These are phyloP conservation scores for Flaveria ramosissima DNA, from an alignment of 129 eudicot species.

Conservation along the genomic window DNA sequence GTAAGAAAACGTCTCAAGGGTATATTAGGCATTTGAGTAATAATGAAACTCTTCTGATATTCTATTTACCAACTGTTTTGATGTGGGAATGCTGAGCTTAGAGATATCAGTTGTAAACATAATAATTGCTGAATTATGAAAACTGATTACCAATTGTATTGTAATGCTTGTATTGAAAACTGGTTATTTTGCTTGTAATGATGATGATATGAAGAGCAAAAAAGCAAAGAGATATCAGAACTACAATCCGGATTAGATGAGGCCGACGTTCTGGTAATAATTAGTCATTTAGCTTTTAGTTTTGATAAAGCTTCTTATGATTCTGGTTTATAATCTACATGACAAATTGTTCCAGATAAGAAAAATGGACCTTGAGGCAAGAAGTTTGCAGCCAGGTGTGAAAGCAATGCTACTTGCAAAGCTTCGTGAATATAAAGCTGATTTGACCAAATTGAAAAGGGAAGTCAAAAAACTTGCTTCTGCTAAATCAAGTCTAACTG, in stretches of 20 bases:
- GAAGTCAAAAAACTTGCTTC: slow-evolving; percentile 72
- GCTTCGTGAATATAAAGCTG: slow-evolving; percentile 94
- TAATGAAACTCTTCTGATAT: not conserved
- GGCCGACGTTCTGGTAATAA: slow-evolving; percentile 89
- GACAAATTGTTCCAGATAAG: slow-evolving; percentile 57
- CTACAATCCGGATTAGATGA: slow-evolving; percentile 84
- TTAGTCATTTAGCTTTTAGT: slow-evolving; percentile 11
- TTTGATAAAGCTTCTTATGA: not conserved
- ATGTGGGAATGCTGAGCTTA: slow-evolving; percentile 6
- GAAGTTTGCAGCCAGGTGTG: slow-evolving; percentile 92
- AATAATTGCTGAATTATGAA: not conserved
- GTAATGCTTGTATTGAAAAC: slow-evolving; percentile 11
- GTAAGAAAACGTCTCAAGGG: not conserved
- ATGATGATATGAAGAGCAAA: slow-evolving; percentile 58
- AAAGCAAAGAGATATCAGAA: slow-evolving; percentile 68
- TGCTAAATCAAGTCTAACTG: slow-evolving; percentile 59
- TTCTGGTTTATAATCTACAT: slow-evolving; percentile 24
- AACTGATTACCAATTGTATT: not conserved
- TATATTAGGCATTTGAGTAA: slow-evolving; percentile 12
- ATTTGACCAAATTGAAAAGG: slow-evolving; percentile 80
- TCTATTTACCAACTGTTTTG: not conserved
- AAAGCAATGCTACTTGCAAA: slow-evolving; percentile 95
- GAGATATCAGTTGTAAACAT: not conserved
- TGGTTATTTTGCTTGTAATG: slow-evolving; percentile 15
- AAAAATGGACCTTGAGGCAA: slow-evolving; percentile 99